A percentile compares a stretch with the other conserved stretches of the same genome.
Evolutionary conservation across 1,284 basidiomycete species (phyloP).

Genomic region (Xerocomus nothofagi): DNA sequence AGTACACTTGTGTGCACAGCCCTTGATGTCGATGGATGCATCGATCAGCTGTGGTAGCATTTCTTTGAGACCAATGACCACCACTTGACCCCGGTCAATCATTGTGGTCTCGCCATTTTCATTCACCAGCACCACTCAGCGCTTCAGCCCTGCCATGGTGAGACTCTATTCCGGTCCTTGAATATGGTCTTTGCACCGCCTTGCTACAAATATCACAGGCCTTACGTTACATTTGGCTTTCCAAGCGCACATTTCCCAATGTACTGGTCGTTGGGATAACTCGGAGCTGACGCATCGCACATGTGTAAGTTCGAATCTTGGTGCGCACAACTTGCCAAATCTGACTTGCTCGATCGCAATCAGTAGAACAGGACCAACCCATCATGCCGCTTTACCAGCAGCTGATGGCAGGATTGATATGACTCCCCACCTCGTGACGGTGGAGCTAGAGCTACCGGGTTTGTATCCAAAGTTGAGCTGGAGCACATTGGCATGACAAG

Average conservation of each 20-base stretch:
- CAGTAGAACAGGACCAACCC: constrained; percentile 29
- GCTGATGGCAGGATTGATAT: constrained; percentile 50
- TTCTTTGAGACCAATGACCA: background rate
- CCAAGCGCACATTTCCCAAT: constrained; percentile 24
- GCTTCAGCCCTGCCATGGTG: constrained; percentile 33
- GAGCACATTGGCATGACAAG: constrained; percentile 53
- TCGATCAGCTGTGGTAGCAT: too few species aligned
- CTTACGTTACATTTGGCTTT: constrained; percentile 25
- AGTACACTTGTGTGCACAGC: background rate
- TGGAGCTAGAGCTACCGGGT: constrained; percentile 45
- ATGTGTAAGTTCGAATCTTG: constrained; percentile 12
- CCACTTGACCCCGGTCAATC: background rate
- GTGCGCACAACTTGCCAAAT: background rate
- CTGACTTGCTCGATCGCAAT: constrained; percentile 1
- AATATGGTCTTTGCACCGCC: constrained; percentile 42
- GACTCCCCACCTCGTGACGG: constrained; percentile 46
- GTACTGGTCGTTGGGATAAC: constrained; percentile 27
- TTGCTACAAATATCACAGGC: constrained; percentile 52
- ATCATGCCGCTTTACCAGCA: constrained; percentile 42
- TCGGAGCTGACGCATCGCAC: background rate
- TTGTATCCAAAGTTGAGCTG: constrained; percentile 41
- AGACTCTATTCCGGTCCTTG: constrained; percentile 35
- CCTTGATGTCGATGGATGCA: background rate
- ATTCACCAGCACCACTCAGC: too few species aligned
- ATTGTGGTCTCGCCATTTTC: constrained; percentile 3